These are phyloP conservation scores for Scenedesmus sp. DNA, from an alignment of 163 green algal species.

Conservation along the genomic window DNA sequence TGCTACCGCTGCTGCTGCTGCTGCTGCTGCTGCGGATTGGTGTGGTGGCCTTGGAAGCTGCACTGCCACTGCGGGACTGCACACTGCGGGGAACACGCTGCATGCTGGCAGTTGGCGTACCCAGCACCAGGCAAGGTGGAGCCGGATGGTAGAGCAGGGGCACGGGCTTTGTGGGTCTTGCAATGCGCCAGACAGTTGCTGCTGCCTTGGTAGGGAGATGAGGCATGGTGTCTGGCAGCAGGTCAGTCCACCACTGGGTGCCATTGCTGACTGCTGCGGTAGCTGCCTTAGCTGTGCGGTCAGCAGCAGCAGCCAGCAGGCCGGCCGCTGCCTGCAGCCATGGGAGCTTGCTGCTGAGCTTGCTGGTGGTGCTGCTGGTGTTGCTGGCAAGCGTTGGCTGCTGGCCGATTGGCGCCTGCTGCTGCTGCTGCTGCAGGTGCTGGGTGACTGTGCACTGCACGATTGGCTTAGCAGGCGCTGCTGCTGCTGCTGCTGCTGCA, in stretches of 20 bases:
- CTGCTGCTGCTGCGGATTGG: not conserved
- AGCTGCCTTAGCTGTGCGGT: not conserved
- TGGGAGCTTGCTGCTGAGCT: not conserved
- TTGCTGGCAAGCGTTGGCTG: not conserved
- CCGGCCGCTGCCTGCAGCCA: not conserved
- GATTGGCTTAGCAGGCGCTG: not conserved
- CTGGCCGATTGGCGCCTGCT: not conserved
- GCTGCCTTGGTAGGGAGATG: not conserved
- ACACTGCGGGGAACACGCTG: not conserved
- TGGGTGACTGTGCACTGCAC: not conserved
- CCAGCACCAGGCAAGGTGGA: not conserved
- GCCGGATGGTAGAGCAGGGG: constrained; percentile 5
- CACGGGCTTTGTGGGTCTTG: not conserved
- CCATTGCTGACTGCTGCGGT: not conserved
- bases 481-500: constrained; percentile 11
- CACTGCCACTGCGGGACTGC: not conserved
- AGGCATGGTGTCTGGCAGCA: not conserved
- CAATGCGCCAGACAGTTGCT: not conserved
- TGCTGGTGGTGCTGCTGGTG: not conserved
- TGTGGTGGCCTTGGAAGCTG: not conserved
- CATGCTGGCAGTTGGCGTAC: not conserved
- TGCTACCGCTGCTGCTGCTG: not conserved
- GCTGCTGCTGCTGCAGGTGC: constrained; percentile 4
- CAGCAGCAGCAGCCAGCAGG: constrained; percentile 7
- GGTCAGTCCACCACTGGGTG: not conserved